phyloP scores from a whole-genome alignment of 805 yeast species.

The Candida argentea region DNA sequence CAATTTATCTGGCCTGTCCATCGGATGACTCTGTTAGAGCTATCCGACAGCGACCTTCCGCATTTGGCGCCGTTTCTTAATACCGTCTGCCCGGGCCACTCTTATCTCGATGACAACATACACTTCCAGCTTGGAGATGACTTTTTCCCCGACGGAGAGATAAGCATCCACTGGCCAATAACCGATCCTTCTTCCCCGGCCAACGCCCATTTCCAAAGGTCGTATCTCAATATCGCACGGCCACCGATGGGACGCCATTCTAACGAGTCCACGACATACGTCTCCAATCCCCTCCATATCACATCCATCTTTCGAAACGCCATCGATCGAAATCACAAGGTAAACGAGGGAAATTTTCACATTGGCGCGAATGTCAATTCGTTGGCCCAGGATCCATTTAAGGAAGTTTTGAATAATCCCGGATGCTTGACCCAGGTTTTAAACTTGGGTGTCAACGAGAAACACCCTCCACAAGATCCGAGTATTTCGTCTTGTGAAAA shows the following conservation, averaged over 20 bases:
- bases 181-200: slow-evolving; percentile 2
- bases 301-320: slow-evolving; percentile 30
- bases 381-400: slow-evolving; percentile 41
- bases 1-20: not conserved
- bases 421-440: slow-evolving; percentile 32
- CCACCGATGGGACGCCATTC: slow-evolving; percentile 21
- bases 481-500: not conserved
- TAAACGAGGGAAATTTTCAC: slow-evolving; percentile 32
- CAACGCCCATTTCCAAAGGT: slow-evolving; percentile 7
- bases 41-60: slow-evolving; percentile 12
- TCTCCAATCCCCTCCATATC: slow-evolving; percentile 41
- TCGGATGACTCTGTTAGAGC: slow-evolving; percentile 3
- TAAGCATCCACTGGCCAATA: slow-evolving; percentile 4
- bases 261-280: slow-evolving; percentile 42
- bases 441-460: slow-evolving; percentile 3
- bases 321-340: slow-evolving; percentile 24
- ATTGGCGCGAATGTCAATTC: slow-evolving; percentile 49
- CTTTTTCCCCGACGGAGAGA: slow-evolving; percentile 4
- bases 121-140: slow-evolving; percentile 16
- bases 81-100: slow-evolving; percentile 28
- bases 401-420: slow-evolving; percentile 42
- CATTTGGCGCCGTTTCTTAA: slow-evolving; percentile 19
- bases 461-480: not conserved
- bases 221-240: slow-evolving; percentile 27
- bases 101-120: slow-evolving; percentile 22